Evolutionary conservation across 1,284 basidiomycete genomes (phyloP).

Genomic region (Crepidotus sp.): DNA sequence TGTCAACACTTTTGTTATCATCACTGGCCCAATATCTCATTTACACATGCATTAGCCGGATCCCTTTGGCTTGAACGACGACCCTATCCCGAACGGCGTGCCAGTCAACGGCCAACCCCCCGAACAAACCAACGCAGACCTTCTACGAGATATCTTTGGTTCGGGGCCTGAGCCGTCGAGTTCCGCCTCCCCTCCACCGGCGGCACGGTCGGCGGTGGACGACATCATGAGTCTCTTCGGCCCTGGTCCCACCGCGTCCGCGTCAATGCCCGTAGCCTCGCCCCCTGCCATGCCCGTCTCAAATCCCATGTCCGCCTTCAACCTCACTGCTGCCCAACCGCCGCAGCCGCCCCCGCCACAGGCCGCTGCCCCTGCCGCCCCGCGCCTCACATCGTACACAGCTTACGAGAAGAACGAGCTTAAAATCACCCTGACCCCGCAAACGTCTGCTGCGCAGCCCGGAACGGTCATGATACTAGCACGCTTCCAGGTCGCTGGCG

Average conservation of each 20-base stretch:
- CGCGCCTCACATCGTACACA: slow-evolving; percentile 63
- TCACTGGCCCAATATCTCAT: slow-evolving; percentile 2
- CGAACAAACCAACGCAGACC: slow-evolving; percentile 74
- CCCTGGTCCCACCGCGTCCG: slow-evolving; percentile 32
- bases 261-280: slow-evolving; percentile 29
- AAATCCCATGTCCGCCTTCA: slow-evolving; percentile 29
- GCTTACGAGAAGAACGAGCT: slow-evolving; percentile 92
- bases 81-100: slow-evolving; percentile 74
- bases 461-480: slow-evolving; percentile 89
- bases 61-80: slow-evolving; percentile 33
- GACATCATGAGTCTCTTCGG: slow-evolving; percentile 93
- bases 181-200: slow-evolving; percentile 31
- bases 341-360: slow-evolving; percentile 25
- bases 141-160: slow-evolving; percentile 93
- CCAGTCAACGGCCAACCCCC: slow-evolving; percentile 34
- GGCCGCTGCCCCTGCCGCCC: slow-evolving; percentile 29
- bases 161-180: slow-evolving; percentile 22
- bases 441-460: slow-evolving; percentile 68
- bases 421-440: slow-evolving; percentile 84
- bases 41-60: not conserved
- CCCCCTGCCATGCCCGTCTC: slow-evolving; percentile 29
- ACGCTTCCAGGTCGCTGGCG: slow-evolving; percentile 69
- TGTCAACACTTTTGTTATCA: not conserved
- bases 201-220: slow-evolving; percentile 54
- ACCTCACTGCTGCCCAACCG: slow-evolving; percentile 23